Evolutionary conservation across 2,329 filamentous ascomycete genomes (phyloP), one percentile per base, ranked within the genome.

Genomic region (Aspergillus sp.): DNA sequence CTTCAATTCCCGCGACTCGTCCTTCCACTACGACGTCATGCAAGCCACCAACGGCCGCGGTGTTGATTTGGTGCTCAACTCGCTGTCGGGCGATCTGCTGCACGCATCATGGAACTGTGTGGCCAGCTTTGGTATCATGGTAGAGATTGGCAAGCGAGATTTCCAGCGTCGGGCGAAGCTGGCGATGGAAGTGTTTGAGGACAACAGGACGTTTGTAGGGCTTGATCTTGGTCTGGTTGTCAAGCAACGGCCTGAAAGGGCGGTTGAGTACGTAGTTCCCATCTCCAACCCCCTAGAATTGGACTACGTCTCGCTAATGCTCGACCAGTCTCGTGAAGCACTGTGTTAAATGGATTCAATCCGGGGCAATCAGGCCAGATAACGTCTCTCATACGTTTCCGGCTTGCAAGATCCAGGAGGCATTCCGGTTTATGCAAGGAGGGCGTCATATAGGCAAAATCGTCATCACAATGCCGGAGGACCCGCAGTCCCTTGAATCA

Each of bases 251-350:
- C 42, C 11, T 13, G 7, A 22, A 22, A 26, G 12, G 42, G 42
- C 22, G 12, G 42, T 11, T 45, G 18, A 22, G 20, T 45, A 22
- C 5, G n/a, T n/a, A 22, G 5, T 45, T 7, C 6, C 12, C n/a
- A n/a, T n/a, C 7, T 22, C 20, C 17, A 11, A 22, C 12, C 42
- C 26, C 17, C 20, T 20, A 9, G 26, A 20, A 20, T 18, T 12
- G 20, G 20, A 18, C n/a, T 24, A 20, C 5, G 18, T n/a, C n/a
- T n/a, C n/a, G n/a, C n/a, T n/a, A 53, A 39, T 1, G 63, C 56
- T 7, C 53, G 58, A 47, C 48, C 2, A 63, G 59, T 15, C 22
- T 63, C 2, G 38, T 66, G 13, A 56, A n/a, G n/a, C n/a, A n/a
- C n/a, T n/a, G n/a, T n/a, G n/a, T n/a, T n/a, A n/a, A n/a, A n/a